These are phyloP conservation scores for Cryptococcus floricola DNA, from an alignment of 1,284 basidiomycete species.

Conservation along the genomic window DNA sequence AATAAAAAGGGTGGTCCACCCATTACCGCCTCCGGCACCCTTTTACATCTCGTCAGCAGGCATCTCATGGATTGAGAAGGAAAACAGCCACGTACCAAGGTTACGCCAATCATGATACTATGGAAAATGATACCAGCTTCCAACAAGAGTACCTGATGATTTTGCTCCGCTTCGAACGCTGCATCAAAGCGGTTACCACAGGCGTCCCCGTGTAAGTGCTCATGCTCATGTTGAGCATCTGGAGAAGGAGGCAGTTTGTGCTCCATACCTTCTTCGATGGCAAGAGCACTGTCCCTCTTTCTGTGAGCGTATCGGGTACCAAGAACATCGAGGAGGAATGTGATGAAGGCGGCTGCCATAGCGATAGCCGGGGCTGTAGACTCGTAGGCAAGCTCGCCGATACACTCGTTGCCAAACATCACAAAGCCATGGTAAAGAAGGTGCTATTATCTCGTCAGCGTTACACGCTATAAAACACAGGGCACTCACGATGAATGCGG, in stretches of 20 bases:
- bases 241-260: not conserved
- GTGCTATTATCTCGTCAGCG: conserved; percentile 23
- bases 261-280: not conserved
- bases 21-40: conserved; percentile 19
- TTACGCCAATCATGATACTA: conserved; percentile 27
- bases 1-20: conserved; percentile 22
- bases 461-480: not conserved
- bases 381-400: conserved; percentile 50
- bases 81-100: conserved; percentile 24
- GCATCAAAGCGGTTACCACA: conserved; percentile 21
- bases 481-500: conserved; percentile 43
- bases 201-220: conserved; percentile 16
- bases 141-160: conserved; percentile 45
- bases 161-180: conserved; percentile 23
- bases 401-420: conserved; percentile 48
- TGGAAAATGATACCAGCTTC: conserved; percentile 53
- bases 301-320: conserved; percentile 32
- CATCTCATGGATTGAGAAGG: not conserved
- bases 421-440: conserved; percentile 51
- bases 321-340: conserved; percentile 46
- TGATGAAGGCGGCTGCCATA: conserved; percentile 37
- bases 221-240: not conserved
- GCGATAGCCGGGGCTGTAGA: conserved; percentile 49
- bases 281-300: conserved; percentile 4
- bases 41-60: conserved; percentile 1